phyloP scores from a whole-genome alignment of 129 eudicot genomes.

The Smallanthus sonchifolius region DNA sequence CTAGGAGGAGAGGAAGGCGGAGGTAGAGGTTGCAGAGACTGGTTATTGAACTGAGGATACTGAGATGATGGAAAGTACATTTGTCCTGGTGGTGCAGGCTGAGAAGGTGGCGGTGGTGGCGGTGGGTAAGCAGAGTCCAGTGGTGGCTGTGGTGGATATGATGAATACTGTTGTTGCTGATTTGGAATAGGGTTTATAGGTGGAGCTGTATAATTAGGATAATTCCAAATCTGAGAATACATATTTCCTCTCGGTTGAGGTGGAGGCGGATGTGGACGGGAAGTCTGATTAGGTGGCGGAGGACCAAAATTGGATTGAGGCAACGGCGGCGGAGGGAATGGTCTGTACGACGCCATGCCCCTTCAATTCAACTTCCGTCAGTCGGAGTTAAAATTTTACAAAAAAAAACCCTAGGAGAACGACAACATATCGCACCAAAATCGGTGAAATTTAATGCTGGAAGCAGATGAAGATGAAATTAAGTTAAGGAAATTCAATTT shows the following conservation, averaged over 20 bases:
- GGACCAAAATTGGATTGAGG: slow-evolving; percentile 51
- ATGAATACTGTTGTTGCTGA: slow-evolving; percentile 46
- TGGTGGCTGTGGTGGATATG: slow-evolving; percentile 48
- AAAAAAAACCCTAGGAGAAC: slow-evolving; percentile 28
- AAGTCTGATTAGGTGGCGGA: slow-evolving; percentile 49
- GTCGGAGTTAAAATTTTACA: background rate
- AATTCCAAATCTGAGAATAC: slow-evolving; percentile 65
- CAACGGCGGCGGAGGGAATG: slow-evolving; percentile 75
- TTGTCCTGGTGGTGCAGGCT: slow-evolving; percentile 32
- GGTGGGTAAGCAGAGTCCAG: slow-evolving; percentile 20
- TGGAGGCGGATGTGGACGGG: slow-evolving; percentile 40
- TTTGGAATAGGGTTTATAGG: slow-evolving; percentile 45
- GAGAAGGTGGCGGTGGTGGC: slow-evolving; percentile 63
- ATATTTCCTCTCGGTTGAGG: slow-evolving; percentile 48
- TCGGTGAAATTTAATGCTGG: background rate
- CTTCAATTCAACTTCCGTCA: background rate
- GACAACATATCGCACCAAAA: background rate
- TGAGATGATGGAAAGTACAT: slow-evolving; percentile 62
- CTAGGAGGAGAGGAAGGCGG: slow-evolving; percentile 56
- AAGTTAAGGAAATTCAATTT: background rate
- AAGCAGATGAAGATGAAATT: slow-evolving; percentile 22
- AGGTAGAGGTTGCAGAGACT: slow-evolving; percentile 41
- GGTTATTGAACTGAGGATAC: slow-evolving; percentile 53
- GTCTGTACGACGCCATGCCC: slow-evolving; percentile 76
- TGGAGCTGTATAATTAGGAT: slow-evolving; percentile 40